Percentiles rank a stretch among this genome's conserved stretches.
Evolutionary conservation across 1,139 yeast species (phyloP).

Genomic region (Taphrina sp.): DNA sequence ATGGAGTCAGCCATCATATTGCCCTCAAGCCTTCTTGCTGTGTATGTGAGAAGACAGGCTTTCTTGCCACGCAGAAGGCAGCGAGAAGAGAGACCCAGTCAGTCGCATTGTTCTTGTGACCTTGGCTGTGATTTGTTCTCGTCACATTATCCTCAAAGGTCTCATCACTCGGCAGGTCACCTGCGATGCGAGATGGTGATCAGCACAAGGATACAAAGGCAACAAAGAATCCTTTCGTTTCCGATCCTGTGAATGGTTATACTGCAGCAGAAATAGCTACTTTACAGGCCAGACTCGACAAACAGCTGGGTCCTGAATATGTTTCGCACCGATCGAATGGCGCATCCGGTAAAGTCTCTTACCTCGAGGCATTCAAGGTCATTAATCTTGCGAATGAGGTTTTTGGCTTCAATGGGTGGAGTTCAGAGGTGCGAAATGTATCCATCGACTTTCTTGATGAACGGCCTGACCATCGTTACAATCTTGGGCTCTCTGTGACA

Average conservation of each 20-base stretch:
- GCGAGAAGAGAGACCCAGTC: too few species aligned
- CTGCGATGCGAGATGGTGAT: conserved; percentile 25
- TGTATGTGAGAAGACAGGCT: too few species aligned
- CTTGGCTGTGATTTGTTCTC: too few species aligned
- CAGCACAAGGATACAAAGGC: conserved; percentile 15
- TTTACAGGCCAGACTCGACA: conserved; percentile 40
- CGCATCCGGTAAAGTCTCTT: conserved; percentile 46
- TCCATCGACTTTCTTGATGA: conserved; percentile 44
- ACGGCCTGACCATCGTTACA: conserved; percentile 40
- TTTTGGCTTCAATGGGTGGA: conserved; percentile 71
- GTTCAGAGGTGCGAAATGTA: conserved; percentile 50
- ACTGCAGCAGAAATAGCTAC: conserved; percentile 37
- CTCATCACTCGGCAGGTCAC: too few species aligned
- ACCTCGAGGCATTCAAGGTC: conserved; percentile 51
- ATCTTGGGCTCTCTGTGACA: conserved; percentile 61
- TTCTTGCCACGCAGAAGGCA: too few species aligned
- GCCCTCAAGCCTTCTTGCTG: too few species aligned
- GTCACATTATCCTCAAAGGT: too few species aligned
- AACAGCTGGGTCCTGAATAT: conserved; percentile 78
- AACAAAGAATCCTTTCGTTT: conserved; percentile 15
- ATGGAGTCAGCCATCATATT: too few species aligned
- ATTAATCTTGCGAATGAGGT: conserved; percentile 59
- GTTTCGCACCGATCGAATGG: conserved; percentile 73
- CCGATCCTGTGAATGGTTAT: conserved; percentile 36
- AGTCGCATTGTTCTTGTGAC: too few species aligned